Evolutionary conservation across 345 rosid genomes (phyloP), one percentile per base, ranked within the genome.

Genomic region (Eucalyptus cladocalyx): DNA sequence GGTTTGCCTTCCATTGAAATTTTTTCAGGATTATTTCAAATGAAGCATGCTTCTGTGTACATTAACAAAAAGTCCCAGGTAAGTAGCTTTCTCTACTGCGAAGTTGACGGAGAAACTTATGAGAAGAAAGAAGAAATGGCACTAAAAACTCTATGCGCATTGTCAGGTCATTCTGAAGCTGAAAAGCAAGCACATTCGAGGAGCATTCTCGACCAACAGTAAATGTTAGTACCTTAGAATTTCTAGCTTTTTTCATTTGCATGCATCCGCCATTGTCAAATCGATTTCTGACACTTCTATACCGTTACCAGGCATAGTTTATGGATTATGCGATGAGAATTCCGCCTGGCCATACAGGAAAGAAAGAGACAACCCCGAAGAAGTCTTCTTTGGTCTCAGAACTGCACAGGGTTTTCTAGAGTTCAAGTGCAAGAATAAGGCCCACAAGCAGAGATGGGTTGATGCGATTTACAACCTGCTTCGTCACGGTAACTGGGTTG

Each of bases 331-430:
- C 85, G 97, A 95, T 81, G 98, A 96, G 94, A 95, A 91, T 81
- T 88, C 93, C 28, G 99, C 98, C 88, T 97, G 99, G 99, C 98
- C 99, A 13, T 94, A 95, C 40, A 93, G 95, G 89, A 96, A 95
- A 91, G 98, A 95, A 89, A 95, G 98, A 89, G 98, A 97, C 50
- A 93, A 91, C 15, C 88, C 95, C 11, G 99, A 95, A 87, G 98
- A 97, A 90, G 93, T 95, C 72, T 94, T 94, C 91, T 97, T 98
- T 28, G 99, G 99, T 69, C 93, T 97, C 42, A 98, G 96, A 91
- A 98, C 99, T 1, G 99, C 95, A 42, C 96, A 98, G 80, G 99
- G 99, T n/a, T 97, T 98, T 51, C 86, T 97, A 28, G 99, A 98
- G 91, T 98, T 98, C 92, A 96, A 96, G 91, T 98, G 99, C 95